Evolutionary conservation across 495 filamentous ascomycete genomes (phyloP).

Genomic region (Aspergillus panamensis): DNA sequence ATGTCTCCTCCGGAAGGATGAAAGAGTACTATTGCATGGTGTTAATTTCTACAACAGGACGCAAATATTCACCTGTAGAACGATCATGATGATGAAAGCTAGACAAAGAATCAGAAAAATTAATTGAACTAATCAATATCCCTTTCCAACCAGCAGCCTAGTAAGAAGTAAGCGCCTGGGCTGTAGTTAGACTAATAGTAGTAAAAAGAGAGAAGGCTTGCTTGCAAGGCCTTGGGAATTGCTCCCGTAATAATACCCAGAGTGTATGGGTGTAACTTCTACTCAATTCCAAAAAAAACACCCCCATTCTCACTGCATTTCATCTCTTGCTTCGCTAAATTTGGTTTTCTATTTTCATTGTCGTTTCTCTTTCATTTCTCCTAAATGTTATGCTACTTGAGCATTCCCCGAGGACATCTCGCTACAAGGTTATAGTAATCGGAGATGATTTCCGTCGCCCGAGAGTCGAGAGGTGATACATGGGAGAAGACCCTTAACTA

Average conservation of each 20-base stretch:
- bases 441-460: background rate
- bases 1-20: conserved; percentile 6
- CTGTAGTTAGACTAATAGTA: background rate
- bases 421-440: background rate
- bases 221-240: background rate
- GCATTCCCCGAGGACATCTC: conserved; percentile 5
- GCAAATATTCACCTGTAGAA: conserved; percentile 1
- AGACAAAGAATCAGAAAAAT: background rate
- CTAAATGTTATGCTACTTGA: conserved; percentile 12
- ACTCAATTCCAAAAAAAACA: too few species aligned
- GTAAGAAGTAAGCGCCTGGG: too few species aligned
- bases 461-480: background rate
- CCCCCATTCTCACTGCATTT: too few species aligned
- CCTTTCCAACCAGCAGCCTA: background rate
- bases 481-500: background rate
- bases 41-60: conserved; percentile 1
- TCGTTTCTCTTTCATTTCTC: conserved; percentile 18
- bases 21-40: conserved; percentile 3
- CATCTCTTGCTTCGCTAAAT: background rate
- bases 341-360: background rate
- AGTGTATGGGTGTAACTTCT: too few species aligned
- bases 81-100: conserved; percentile 2
- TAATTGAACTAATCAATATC: too few species aligned
- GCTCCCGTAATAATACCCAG: background rate
- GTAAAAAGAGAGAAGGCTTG: background rate